Conservation (phyloP, 768 basidiomycete genomes). For the Tulasnella sp. region DNA sequence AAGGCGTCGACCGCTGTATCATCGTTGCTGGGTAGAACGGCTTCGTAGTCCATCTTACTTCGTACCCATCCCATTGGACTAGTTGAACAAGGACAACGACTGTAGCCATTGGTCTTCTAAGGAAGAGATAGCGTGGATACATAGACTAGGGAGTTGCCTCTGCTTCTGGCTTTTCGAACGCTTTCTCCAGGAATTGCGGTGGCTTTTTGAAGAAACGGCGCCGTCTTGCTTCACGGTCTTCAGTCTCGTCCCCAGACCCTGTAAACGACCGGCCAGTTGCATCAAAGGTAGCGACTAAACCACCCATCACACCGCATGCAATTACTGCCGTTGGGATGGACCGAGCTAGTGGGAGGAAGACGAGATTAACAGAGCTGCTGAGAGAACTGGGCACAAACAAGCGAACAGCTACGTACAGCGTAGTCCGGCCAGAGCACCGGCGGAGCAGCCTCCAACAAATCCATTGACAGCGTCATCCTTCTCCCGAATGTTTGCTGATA, state of each 20-base stretch:
- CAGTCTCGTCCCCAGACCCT: constrained; percentile 30
- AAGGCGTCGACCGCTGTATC: constrained; percentile 56
- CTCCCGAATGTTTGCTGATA: constrained; percentile 71
- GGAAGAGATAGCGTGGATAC: not conserved
- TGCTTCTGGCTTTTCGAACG: constrained; percentile 13
- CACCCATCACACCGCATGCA: constrained; percentile 70
- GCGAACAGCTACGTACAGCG: constrained; percentile 46
- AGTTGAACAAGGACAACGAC: not conserved
- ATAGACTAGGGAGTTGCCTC: not conserved
- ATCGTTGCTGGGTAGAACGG: constrained; percentile 30
- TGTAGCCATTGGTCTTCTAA: not conserved
- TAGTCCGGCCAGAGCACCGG: constrained; percentile 84
- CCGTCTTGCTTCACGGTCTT: constrained; percentile 58
- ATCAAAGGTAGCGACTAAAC: constrained; percentile 72
- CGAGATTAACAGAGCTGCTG: constrained; percentile 12
- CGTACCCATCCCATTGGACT: not conserved
- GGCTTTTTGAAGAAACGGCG: constrained; percentile 74
- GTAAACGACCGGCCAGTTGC: constrained; percentile 56
- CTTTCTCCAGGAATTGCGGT: constrained; percentile 31
- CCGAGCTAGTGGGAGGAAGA: constrained; percentile 45
- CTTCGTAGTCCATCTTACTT: constrained; percentile 27
- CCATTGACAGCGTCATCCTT: constrained; percentile 76
- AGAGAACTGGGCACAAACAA: constrained; percentile 12
- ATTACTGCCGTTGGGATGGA: constrained; percentile 77
- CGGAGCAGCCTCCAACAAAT: constrained; percentile 82